Percentiles rank a stretch among this genome's conserved stretches.
These are phyloP conservation scores for Malassezia sympodialis DNA, from an alignment of 1,284 basidiomycete genomes.

Conservation along the genomic window DNA sequence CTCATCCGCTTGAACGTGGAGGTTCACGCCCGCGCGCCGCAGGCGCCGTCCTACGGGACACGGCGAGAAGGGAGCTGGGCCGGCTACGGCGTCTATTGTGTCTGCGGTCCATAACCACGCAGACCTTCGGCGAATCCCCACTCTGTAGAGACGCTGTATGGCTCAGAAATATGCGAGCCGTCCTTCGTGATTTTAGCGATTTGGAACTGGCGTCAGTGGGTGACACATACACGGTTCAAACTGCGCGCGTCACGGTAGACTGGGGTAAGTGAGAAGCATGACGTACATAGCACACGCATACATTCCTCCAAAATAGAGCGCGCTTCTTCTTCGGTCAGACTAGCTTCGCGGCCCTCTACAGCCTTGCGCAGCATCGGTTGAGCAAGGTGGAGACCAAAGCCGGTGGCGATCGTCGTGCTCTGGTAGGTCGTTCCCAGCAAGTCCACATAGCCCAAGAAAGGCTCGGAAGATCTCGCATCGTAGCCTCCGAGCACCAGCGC, in stretches of 20 bases:
- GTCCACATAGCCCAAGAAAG: constrained; percentile 74
- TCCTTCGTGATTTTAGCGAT: constrained; percentile 73
- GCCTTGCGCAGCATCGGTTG: constrained; percentile 82
- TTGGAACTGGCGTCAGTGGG: constrained; percentile 63
- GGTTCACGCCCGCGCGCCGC: not conserved
- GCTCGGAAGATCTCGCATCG: constrained; percentile 25
- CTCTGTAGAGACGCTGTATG: constrained; percentile 63
- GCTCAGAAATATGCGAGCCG: constrained; percentile 71
- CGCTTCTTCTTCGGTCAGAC: constrained; percentile 69
- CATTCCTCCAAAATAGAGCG: constrained; percentile 68
- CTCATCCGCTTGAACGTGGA: not conserved
- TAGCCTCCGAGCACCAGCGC: constrained; percentile 70
- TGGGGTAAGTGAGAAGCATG: not conserved
- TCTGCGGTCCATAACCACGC: constrained; percentile 56
- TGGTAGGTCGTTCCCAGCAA: constrained; percentile 92
- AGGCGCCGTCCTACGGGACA: not conserved
- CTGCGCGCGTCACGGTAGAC: constrained; percentile 90
- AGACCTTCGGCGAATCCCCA: constrained; percentile 91
- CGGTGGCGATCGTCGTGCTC: constrained; percentile 87
- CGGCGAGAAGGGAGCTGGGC: not conserved
- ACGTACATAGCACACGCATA: constrained; percentile 72
- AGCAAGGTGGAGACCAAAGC: constrained; percentile 89
- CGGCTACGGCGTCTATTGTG: constrained; percentile 23
- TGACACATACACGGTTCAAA: constrained; percentile 70
- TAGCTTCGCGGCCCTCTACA: constrained; percentile 68